phyloP scores from a whole-genome alignment of 2,329 filamentous ascomycete genomes.

The Metarhizium rileyi region DNA sequence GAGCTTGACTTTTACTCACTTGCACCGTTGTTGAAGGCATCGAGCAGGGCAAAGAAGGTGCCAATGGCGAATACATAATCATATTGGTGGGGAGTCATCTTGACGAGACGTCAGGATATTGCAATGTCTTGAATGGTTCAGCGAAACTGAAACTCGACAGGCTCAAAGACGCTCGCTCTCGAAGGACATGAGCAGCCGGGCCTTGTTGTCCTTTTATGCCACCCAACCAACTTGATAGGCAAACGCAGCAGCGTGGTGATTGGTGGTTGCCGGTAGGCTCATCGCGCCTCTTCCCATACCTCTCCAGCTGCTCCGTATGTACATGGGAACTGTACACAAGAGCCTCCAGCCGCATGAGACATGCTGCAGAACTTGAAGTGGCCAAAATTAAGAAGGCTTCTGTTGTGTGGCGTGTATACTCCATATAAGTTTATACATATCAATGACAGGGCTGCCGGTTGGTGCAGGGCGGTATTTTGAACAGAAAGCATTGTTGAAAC shows the following conservation, averaged over 20 bases:
- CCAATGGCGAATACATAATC: constrained; percentile 63
- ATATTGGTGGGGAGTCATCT: constrained; percentile 6
- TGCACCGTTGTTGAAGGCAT: constrained; percentile 71
- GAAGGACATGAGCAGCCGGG: neutral
- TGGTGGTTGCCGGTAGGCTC: too few species aligned
- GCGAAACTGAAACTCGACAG: neutral
- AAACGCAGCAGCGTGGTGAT: too few species aligned
- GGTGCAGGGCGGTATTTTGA: neutral
- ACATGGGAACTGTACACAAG: neutral
- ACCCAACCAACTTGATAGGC: too few species aligned
- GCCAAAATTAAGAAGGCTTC: neutral
- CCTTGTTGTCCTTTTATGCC: neutral
- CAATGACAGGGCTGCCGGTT: neutral
- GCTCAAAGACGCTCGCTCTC: neutral
- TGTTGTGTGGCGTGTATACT: neutral
- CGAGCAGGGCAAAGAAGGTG: constrained; percentile 66
- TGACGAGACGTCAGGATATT: neutral
- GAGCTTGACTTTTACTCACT: constrained; percentile 40
- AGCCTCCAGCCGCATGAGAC: too few species aligned
- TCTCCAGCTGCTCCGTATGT: too few species aligned
- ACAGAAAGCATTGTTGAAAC: neutral
- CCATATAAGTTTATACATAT: too few species aligned
- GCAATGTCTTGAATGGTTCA: neutral
- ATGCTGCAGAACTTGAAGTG: too few species aligned
- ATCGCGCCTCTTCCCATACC: too few species aligned